These are phyloP conservation scores for Rhodotorula sphaerocarpa DNA, from an alignment of 768 basidiomycete species.

Conservation along the genomic window DNA sequence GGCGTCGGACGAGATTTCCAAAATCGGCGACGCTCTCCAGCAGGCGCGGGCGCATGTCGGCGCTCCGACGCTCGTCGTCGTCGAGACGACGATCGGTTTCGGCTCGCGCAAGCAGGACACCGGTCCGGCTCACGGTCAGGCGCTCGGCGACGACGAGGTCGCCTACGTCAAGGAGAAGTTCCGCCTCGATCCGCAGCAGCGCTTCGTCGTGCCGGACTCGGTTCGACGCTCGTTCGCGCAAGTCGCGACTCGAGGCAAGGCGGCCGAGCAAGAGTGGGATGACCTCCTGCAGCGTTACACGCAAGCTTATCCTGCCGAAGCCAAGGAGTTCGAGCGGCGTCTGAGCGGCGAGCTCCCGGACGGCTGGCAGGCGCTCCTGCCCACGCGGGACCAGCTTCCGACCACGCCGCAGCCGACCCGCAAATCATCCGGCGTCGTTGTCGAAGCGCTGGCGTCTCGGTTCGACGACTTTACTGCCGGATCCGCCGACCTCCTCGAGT, in stretches of 20 bases:
- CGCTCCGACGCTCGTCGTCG: slow-evolving; percentile 4
- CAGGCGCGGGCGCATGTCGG: slow-evolving; percentile 1
- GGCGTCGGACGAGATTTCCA: slow-evolving; percentile 59
- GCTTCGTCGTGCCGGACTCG: slow-evolving; percentile 66
- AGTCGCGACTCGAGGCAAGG: slow-evolving; percentile 62
- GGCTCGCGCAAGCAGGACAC: slow-evolving; percentile 87
- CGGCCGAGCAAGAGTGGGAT: slow-evolving; percentile 66
- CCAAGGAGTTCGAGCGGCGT: slow-evolving; percentile 73
- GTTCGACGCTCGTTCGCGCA: slow-evolving; percentile 61
- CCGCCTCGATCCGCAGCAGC: slow-evolving; percentile 64
- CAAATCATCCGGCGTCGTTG: slow-evolving; percentile 52
- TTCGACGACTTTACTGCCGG: slow-evolving; percentile 61
- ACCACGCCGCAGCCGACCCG: not conserved
- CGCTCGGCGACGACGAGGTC: slow-evolving; percentile 85
- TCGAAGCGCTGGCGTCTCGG: slow-evolving; percentile 61
- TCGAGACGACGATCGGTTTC: slow-evolving; percentile 77
- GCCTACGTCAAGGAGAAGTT: slow-evolving; percentile 69
- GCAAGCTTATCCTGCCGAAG: slow-evolving; percentile 69
- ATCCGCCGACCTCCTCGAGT: slow-evolving; percentile 37
- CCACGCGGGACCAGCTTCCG: slow-evolving; percentile 51
- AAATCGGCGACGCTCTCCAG: slow-evolving; percentile 46
- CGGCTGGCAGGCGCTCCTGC: slow-evolving; percentile 73
- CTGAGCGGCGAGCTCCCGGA: slow-evolving; percentile 70
- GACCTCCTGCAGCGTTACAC: slow-evolving; percentile 58
- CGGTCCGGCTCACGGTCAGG: slow-evolving; percentile 84